Base-by-base conservation (phyloP, 306 rosid genomes). In the Coriaria nepalensis region DNA sequence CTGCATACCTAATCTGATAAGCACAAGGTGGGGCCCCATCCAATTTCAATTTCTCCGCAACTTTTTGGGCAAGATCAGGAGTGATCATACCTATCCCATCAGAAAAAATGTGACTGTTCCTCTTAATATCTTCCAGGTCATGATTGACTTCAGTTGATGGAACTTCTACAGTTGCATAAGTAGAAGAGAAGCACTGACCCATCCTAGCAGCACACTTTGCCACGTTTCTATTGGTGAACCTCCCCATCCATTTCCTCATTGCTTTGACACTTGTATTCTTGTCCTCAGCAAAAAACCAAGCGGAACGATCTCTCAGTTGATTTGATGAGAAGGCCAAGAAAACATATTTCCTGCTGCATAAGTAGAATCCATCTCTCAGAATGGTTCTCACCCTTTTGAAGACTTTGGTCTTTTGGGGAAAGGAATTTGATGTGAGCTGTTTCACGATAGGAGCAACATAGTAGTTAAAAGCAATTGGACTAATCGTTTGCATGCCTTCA, bases 191-290 rank as follows among this genome's bases (percentile, higher is more conserved):
- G 55, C 96, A 86, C 47, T 42, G 93, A 13, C 93, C 96, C 85
- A 86, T 86, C 64, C 96, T 74, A 36, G 96, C 90, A 59, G 96
- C 83, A 74, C 93, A 86, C 67, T 79, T 86, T 0, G 93, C 96
- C 37, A 82, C 39, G 46, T 74, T 86, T 44, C 0, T 65, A 13
- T 69, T 60, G 11, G 7, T n/a, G 52, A 86, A 81, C 60, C 12
- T 72, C 5, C 95, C 96, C 96, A 86, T 86, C 93, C 90, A 86
- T 49, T 6, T 5, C 60, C 51, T 57, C 33, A 79, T 77, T 10
- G 34, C 0, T 9, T 4, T 6, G 57, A 70, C 72, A 5, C 20
- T 45, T 6, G 72, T 38, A 6, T 52, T 20, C 15, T 4, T 34
- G 5, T 32, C 69, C 8, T 86, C 81, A 9, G 96, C 83, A 46